Evolutionary conservation across 495 filamentous ascomycete genomes (phyloP), one percentile per base, ranked within the genome.

Genomic region (Aspergillus affinis): DNA sequence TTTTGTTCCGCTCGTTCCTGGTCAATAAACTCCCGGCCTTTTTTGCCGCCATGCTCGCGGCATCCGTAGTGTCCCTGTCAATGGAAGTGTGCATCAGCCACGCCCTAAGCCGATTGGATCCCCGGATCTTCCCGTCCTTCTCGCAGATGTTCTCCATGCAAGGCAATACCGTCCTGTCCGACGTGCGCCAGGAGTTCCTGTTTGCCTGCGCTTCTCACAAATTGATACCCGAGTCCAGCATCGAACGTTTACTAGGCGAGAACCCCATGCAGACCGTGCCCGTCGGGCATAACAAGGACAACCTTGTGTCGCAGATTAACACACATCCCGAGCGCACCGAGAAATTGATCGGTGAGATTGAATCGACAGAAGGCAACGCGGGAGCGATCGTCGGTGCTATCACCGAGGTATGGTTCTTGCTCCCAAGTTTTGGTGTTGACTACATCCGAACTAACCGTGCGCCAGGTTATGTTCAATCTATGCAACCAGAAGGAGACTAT

Each of bases 281-380:
- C 6, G 79, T 84, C 50, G 85, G 85, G 46, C 94, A 93, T 68
- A 77, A 84, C 32, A 90, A 91, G 66, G 88, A 95, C 9, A 81
- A 86, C 12, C 76, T 98, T 8, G 82, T 95, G 8, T 79, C 82
- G 44, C 85, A 92, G 60, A 96, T 89, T 62, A 83, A 85, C 30
- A 77, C 80, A 7, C 88, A 94, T 60, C 83, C 84, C 0, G 88
- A 89, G 56, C 83, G 82, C 29, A 84, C 90, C 0, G 89, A 92
- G 62, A 84, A 85, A 58, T 78, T 96, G 30, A 84, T 96, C 27
- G 75, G 74, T 12, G 90, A 96, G 65, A 80, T 98, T 57, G 92
- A 96, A 61, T 88, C 86, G n/a, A 90, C 96, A 81, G 91, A 96
- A 68, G 94, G 94, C 0, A 98, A 98, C 73, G 90, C 91, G 2